Base-by-base conservation (phyloP, 2,329 filamentous ascomycete genomes). In the Rutstroemia sp. region DNA sequence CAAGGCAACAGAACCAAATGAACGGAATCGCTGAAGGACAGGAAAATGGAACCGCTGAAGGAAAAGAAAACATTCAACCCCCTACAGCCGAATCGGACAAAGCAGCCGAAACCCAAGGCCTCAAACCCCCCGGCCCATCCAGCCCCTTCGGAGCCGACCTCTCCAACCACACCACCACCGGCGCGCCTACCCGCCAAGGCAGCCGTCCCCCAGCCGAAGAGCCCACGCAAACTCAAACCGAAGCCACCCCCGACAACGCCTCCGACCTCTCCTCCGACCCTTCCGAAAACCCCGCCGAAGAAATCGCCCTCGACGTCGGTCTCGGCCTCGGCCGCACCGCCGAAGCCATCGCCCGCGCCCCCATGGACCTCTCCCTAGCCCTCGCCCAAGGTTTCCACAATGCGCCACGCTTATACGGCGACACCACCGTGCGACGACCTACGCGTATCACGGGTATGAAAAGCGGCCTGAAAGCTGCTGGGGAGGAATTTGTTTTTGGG, bases 371-470 rank as follows among this genome's bases (percentile, higher is more conserved):
- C 2, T 76, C 78, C 42, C 53, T 56, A 10, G 53, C 82, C 0
- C 67, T 88, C 2, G 82, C 82, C 1, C 83, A 87, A 65, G 85
- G 84, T 1, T 87, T 88, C 60, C 84, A 88, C 67, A 88, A 88
- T 61, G 83, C 83, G 0, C 85, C 85, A 1, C 78, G 83, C 2
- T 74, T 89, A 0, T 89, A 88, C 62, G 85, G 84, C 14, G 86
- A 89, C 63, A 78, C 82, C 49, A 88, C 84, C 1, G 86, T 89
- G 1, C 78, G 86, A 3, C 59, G 61, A 50, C 87, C 83, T 0
- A 86, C 84, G 2, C 76, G 88, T 57, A 75, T 77, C 50, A 87
- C 83, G 2, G 86, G 85, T 0, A 72, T 84, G 9, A 76, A 75
- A 39, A 84, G 84, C 0, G 83, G 55, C 10, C 12, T 55, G 10